Conservation (phyloP, 129 eudicot genomes). For the Artemisia annua region DNA sequence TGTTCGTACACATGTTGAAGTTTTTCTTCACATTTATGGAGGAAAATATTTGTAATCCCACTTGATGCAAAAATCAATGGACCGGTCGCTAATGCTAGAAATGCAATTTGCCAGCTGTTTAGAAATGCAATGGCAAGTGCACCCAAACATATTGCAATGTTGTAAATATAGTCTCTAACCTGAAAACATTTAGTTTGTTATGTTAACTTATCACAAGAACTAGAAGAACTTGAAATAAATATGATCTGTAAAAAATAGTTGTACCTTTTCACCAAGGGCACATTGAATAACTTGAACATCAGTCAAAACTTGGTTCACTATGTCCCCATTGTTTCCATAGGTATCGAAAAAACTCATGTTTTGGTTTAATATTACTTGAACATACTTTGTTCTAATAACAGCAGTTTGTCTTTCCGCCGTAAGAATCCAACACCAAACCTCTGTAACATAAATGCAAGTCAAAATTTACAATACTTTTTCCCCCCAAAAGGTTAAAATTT, state of each 20-base stretch:
- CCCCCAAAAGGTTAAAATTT: background rate
- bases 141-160: slow-evolving; percentile 59
- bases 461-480: background rate
- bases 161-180: slow-evolving; percentile 64
- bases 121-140: slow-evolving; percentile 60
- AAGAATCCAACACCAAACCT: slow-evolving; percentile 68
- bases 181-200: slow-evolving; percentile 14
- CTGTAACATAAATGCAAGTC: slow-evolving; percentile 25
- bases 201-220: slow-evolving; percentile 12
- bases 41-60: slow-evolving; percentile 50
- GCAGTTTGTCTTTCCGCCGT: slow-evolving; percentile 70
- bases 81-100: slow-evolving; percentile 59
- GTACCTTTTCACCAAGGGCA: slow-evolving; percentile 66
- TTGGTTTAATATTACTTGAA: slow-evolving; percentile 53
- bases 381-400: slow-evolving; percentile 53
- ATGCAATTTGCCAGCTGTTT: slow-evolving; percentile 69
- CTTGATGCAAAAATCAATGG: slow-evolving; percentile 57
- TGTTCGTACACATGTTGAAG: slow-evolving; percentile 59
- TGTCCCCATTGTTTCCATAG: slow-evolving; percentile 56
- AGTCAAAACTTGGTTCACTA: slow-evolving; percentile 51
- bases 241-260: background rate
- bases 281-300: slow-evolving; percentile 62
- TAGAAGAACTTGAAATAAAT: slow-evolving; percentile 16
- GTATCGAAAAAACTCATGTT: slow-evolving; percentile 70
- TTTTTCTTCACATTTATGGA: slow-evolving; percentile 53